phyloP scores from a whole-genome alignment of 1,284 basidiomycete genomes.

The Hortiboletus rubellus region DNA sequence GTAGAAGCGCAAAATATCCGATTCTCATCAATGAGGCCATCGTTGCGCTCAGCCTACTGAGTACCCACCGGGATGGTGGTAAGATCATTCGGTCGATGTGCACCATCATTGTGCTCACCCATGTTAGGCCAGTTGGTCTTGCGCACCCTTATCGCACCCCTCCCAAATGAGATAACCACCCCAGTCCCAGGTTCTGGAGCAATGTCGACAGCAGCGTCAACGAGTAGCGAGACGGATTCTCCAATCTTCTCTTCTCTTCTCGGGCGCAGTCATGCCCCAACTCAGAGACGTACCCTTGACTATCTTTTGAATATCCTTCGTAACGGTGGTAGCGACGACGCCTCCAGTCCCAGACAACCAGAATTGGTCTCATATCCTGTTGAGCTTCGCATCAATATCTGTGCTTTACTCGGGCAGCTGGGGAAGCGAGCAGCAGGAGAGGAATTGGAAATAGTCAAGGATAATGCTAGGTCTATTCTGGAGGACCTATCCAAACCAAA shows the following conservation, averaged over 20 bases:
- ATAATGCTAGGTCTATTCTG: constrained; percentile 49
- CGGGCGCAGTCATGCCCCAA: constrained; percentile 41
- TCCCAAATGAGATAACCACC: constrained; percentile 44
- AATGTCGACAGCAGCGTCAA: constrained; percentile 42
- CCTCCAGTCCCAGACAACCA: constrained; percentile 35
- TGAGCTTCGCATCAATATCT: constrained; percentile 73
- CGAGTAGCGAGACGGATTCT: constrained; percentile 44
- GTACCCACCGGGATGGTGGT: constrained; percentile 66
- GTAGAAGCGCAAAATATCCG: constrained; percentile 77
- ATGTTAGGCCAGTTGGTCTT: constrained; percentile 59
- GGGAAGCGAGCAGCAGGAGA: constrained; percentile 51
- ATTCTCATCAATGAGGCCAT: constrained; percentile 89
- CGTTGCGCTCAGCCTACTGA: constrained; percentile 78
- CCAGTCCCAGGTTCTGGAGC: constrained; percentile 40
- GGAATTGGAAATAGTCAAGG: constrained; percentile 52
- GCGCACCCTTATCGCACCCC: constrained; percentile 52
- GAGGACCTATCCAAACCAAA: constrained; percentile 45
- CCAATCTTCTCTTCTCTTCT: constrained; percentile 42
- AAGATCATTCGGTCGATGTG: constrained; percentile 27
- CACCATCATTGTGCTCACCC: constrained; percentile 15
- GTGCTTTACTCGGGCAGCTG: constrained; percentile 66
- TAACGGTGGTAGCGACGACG: constrained; percentile 46
- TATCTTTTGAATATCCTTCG: constrained; percentile 60
- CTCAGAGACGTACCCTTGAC: constrained; percentile 58
- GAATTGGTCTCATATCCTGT: constrained; percentile 48